Base-by-base conservation (phyloP, 192 early-diverging fungal genomes). In the Oehlia diaphana region DNA sequence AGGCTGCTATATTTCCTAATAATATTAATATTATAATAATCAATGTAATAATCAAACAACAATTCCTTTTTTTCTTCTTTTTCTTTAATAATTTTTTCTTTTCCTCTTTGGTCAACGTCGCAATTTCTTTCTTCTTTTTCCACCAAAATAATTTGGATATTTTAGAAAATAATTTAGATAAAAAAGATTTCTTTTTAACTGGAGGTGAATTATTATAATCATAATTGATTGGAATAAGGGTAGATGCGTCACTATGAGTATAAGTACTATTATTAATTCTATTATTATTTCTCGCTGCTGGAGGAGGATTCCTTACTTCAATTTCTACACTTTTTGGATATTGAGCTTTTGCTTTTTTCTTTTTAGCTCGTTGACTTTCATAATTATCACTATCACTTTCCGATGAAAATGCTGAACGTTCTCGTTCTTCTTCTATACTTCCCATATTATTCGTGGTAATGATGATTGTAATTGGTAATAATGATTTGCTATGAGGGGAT, bases 21-120 rank as follows among this genome's bases (percentile, higher is more conserved):
- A 77, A 66, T 47, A 77, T 9, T 7, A 77, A 3, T 14, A 77
- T 77, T 10, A 77, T 65, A 9, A 66, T 77, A n/a, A 77, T 49
- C 6, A 65, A 65, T 31, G 67, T 6, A 39, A 77, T 66, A 0
- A 65, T 77, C 5, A 13, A 44, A 23, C 75, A 77, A 66, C 75
- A 77, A n/a, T 39, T 26, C 44, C 75, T 72, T 14, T 39, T 21
- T 28, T 65, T n/a, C 16, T 77, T 77, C 26, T 77, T 39, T 10
- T 44, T 64, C 35, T 31, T 31, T 31, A 31, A 31, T 31, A 31
- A 31, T 31, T 64, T n/a, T 66, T n/a, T 58, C 68, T 62, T 37
- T 37, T 37, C 50, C 9, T 31, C 28, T 28, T 75, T 21, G 4
- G 14, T 58, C 14, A 19, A 1, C 1, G 53, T 58, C 4, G 19